Percentiles rank a stretch among this genome's conserved stretches.
phyloP scores from a whole-genome alignment of 805 yeast species.

The Debaryomyces maramus region DNA sequence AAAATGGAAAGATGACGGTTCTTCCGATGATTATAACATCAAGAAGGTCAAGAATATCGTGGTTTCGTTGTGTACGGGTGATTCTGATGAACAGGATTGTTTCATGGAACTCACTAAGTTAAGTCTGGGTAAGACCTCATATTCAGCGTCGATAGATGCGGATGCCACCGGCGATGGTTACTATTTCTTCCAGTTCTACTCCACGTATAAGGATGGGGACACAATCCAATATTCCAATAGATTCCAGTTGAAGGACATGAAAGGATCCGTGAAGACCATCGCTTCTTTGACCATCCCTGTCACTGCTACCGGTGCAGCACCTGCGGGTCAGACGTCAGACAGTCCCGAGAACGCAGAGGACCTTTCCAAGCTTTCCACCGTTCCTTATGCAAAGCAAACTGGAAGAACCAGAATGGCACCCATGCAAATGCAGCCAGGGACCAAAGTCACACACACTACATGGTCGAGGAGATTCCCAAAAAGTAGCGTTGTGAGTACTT shows the following conservation, averaged over 20 bases:
- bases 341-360: conserved; percentile 30
- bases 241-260: conserved; percentile 68
- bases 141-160: conserved; percentile 45
- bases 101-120: too few species aligned
- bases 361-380: conserved; percentile 13
- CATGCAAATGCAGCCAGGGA: conserved; percentile 86
- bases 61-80: conserved; percentile 68
- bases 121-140: too few species aligned
- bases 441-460: conserved; percentile 61
- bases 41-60: conserved; percentile 46
- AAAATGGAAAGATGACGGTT: conserved; percentile 58
- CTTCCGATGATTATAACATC: conserved; percentile 56
- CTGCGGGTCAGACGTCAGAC: conserved; percentile 23
- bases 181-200: conserved; percentile 71
- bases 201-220: conserved; percentile 46
- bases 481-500: conserved; percentile 59
- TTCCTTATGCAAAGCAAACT: conserved; percentile 77
- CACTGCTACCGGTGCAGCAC: conserved; percentile 40
- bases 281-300: conserved; percentile 27
- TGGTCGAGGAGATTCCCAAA: conserved; percentile 71
- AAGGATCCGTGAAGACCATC: too few species aligned
- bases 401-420: conserved; percentile 84
- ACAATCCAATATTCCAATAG: conserved; percentile 44
- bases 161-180: conserved; percentile 59
- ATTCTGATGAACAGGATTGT: too few species aligned